Evolutionary conservation across 345 rosid species (phyloP), one percentile per base, ranked within the genome.

Genomic region (Barbarea vulgaris): DNA sequence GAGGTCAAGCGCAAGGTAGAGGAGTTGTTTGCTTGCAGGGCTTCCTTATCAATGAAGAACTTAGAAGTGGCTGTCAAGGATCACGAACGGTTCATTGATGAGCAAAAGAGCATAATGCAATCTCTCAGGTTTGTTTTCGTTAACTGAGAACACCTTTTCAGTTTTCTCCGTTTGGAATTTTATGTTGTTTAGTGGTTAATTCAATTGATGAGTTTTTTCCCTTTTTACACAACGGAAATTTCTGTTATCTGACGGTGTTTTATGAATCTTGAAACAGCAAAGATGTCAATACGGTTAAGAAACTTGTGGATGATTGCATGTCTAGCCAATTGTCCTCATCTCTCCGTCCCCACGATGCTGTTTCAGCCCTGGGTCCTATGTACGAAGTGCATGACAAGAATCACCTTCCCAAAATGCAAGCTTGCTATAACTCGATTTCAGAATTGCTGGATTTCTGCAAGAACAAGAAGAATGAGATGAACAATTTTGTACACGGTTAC

Each of bases 361-460:
- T 96, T 81, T 91, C 98, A 42, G 99, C 98, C n/a, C 84, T 96
- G 73, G 98, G 99, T 79, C 98, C 91, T 64, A 91, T 96, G 98
- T 93, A 93, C 77, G 98, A 96, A 73, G 95, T 88, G 77, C 99
- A 96, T 73, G 96, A 91, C 74, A 91, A 93, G 86, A 87, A 74
- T 80, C 97, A 91, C 70, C 89, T 96, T 39, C 97, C 99, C 22
- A 89, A 36, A 75, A 93, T 96, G 93, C 82, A 84, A 77, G 79
- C 85, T 72, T 88, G 96, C 78, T 87, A 83, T 33, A 79, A 34
- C 73, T 82, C 82, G 15, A 83, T 93, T 42, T 81, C 83, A 67
- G 82, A 88, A 76, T 86, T 96, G 59, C 95, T 96, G 8, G 89
- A 84, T 34, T 74, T 74, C 73, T 93, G 93, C 90, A 79, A 76